Conservation (phyloP, 768 basidiomycete genomes). For the Russula emetica region DNA sequence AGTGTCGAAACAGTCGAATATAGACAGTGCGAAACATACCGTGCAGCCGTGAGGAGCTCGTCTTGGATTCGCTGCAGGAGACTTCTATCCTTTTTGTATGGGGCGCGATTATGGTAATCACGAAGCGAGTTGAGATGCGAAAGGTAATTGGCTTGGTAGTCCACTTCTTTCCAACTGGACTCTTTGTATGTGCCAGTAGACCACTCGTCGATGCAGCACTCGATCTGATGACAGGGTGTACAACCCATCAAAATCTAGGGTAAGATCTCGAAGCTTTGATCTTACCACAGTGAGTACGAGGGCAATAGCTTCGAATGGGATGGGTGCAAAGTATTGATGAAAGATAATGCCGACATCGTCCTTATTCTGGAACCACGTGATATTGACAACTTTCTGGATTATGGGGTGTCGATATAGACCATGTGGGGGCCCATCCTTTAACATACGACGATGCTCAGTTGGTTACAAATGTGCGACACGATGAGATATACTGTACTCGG, state of each 20-base stretch:
- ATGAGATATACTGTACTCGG: constrained; percentile 7
- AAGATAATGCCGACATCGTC: constrained; percentile 1
- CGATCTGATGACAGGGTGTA: neutral
- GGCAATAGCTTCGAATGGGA: neutral
- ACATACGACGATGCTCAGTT: neutral
- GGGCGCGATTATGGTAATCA: neutral
- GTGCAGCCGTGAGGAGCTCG: constrained; percentile 7
- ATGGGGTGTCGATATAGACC: constrained; percentile 13
- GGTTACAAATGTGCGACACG: neutral
- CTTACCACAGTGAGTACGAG: constrained; percentile 16
- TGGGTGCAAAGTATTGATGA: neutral
- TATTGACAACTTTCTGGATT: constrained; percentile 13
- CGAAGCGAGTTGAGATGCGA: constrained; percentile 8
- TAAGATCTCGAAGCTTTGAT: neutral
- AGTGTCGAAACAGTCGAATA: too few relatives aligned
- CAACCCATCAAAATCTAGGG: neutral
- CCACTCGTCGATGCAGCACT: constrained; percentile 21
- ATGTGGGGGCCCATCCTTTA: neutral
- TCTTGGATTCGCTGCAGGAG: neutral
- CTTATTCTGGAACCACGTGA: constrained; percentile 15
- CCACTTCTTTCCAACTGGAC: neutral
- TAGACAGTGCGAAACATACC: constrained; percentile 5
- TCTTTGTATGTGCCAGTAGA: neutral
- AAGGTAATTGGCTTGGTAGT: neutral
- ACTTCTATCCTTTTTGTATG: neutral